These are phyloP conservation scores for Maudiozyma barnettii DNA, from an alignment of 805 yeast species.

Conservation along the genomic window DNA sequence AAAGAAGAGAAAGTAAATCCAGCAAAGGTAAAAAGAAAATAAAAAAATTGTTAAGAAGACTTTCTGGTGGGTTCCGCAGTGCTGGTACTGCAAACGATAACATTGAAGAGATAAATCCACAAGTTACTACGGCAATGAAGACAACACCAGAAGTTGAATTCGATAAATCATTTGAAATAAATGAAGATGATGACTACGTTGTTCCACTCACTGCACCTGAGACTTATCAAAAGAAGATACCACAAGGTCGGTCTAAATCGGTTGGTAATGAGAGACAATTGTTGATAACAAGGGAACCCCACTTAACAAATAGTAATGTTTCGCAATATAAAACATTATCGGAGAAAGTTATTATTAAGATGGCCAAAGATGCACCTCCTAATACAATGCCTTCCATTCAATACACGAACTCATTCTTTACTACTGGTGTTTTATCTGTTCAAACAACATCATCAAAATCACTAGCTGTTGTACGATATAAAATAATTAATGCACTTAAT, in stretches of 20 bases:
- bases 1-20: background rate
- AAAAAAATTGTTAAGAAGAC: conserved; percentile 6
- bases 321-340: conserved; percentile 16
- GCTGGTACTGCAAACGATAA: background rate
- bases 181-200: background rate
- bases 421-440: conserved; percentile 89
- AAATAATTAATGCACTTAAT: conserved; percentile 65
- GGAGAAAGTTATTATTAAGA: conserved; percentile 38
- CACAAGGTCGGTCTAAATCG: background rate
- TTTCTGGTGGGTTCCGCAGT: conserved; percentile 4
- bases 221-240: background rate
- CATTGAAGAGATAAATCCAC: background rate
- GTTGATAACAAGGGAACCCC: background rate
- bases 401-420: conserved; percentile 77
- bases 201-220: background rate
- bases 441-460: conserved; percentile 93
- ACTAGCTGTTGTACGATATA: conserved; percentile 75
- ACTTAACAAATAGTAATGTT: background rate
- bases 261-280: conserved; percentile 1
- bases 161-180: background rate
- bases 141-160: background rate
- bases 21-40: conserved; percentile 2
- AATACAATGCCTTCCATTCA: conserved; percentile 90
- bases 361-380: conserved; percentile 48
- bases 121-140: background rate